Evolutionary conservation across 1,139 yeast species (phyloP).

Genomic region (Debaryomyces coudertii): DNA sequence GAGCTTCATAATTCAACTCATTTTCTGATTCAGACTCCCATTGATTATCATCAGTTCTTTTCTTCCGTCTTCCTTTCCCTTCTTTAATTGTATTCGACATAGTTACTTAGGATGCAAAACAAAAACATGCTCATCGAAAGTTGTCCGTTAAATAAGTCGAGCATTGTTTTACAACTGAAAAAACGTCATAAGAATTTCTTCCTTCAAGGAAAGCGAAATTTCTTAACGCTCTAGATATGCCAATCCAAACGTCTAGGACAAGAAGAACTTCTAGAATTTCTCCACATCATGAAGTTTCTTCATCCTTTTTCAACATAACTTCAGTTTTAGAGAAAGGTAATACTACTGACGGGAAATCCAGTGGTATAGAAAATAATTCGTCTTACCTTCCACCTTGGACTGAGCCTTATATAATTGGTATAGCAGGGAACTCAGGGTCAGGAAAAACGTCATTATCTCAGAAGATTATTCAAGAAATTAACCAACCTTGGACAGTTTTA

Average conservation of each 20-base stretch:
- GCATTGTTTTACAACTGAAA: background rate
- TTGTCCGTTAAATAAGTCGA: background rate
- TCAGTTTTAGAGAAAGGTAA: background rate
- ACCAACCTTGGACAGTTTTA: constrained; percentile 96
- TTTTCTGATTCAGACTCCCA: constrained; percentile 6
- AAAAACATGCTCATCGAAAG: constrained; percentile 9
- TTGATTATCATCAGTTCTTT: constrained; percentile 17
- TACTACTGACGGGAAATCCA: background rate
- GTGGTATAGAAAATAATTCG: constrained; percentile 11
- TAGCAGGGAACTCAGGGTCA: constrained; percentile 93
- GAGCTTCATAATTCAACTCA: constrained; percentile 12
- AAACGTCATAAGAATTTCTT: background rate
- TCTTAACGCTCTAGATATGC: constrained; percentile 1
- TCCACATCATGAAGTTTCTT: constrained; percentile 25
- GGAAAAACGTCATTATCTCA: constrained; percentile 95
- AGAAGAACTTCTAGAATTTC: constrained; percentile 25
- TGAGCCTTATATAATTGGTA: constrained; percentile 90
- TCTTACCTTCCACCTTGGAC: constrained; percentile 90
- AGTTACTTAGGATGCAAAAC: background rate
- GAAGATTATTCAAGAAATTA: constrained; percentile 72
- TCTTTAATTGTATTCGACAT: constrained; percentile 9
- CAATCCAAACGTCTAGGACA: background rate
- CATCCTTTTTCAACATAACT: constrained; percentile 10
- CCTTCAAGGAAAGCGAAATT: background rate
- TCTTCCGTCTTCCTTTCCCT: constrained; percentile 25